Evolutionary conservation across 2,329 filamentous ascomycete species (phyloP).

Genomic region (Cadophora sp.): DNA sequence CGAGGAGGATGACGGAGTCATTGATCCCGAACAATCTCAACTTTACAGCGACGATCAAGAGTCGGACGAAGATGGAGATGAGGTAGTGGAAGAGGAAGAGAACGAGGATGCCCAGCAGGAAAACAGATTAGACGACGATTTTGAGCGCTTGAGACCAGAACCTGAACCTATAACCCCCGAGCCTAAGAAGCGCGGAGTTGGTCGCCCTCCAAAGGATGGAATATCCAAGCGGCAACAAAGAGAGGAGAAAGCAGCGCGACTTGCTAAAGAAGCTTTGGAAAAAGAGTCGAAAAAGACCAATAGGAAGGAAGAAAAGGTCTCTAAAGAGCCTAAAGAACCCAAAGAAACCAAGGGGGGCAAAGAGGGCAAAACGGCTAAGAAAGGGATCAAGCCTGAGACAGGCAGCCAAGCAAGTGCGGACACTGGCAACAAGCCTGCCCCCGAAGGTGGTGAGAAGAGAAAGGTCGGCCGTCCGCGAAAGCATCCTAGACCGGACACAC

Average conservation of each 20-base stretch:
- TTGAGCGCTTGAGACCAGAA: slow-evolving; percentile 26
- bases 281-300: slow-evolving; percentile 11
- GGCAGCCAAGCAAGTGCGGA: background rate
- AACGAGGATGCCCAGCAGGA: slow-evolving; percentile 30
- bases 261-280: slow-evolving; percentile 62
- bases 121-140: slow-evolving; percentile 36
- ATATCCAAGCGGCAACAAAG: slow-evolving; percentile 79
- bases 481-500: slow-evolving; percentile 65
- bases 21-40: slow-evolving; percentile 20
- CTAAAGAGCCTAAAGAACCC: slow-evolving; percentile 46
- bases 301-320: slow-evolving; percentile 60
- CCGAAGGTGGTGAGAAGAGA: slow-evolving; percentile 55
- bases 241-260: slow-evolving; percentile 24
- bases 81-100: slow-evolving; percentile 40
- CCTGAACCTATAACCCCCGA: slow-evolving; percentile 15
- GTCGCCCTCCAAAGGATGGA: slow-evolving; percentile 82
- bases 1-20: slow-evolving; percentile 31
- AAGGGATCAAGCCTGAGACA: slow-evolving; percentile 45
- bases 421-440: slow-evolving; percentile 39
- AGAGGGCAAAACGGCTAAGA: slow-evolving; percentile 56
- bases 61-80: slow-evolving; percentile 38
- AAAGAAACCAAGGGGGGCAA: slow-evolving; percentile 50
- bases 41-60: slow-evolving; percentile 33
- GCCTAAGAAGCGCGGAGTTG: slow-evolving; percentile 66
- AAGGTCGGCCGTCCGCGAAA: slow-evolving; percentile 71